phyloP scores from a whole-genome alignment of 208 protist species.

The Trypanosoma lewisi region DNA sequence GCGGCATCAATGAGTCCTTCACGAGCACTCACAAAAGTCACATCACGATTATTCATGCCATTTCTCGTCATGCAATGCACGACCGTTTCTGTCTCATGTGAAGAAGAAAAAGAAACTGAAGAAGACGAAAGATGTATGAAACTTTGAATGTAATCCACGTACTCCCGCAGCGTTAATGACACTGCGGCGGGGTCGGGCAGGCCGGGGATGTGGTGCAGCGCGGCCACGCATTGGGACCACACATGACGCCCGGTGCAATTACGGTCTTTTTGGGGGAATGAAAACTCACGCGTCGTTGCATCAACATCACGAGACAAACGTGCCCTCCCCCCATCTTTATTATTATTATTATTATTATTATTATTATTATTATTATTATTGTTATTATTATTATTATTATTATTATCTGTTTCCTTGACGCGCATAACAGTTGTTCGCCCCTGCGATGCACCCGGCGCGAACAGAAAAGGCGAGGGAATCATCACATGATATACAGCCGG shows the following conservation, averaged over 20 bases:
- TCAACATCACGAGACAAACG: not conserved
- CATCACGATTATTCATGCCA: constrained; percentile 3
- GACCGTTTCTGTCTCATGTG: not conserved
- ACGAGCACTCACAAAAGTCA: not conserved
- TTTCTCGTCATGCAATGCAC: constrained; percentile 6
- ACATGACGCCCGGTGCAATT: not conserved
- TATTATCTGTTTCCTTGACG: not conserved
- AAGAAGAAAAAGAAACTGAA: not conserved
- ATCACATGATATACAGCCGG: constrained; percentile 26
- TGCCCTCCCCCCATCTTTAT: not conserved
- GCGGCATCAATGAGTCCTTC: not conserved
- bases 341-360: constrained; percentile 12
- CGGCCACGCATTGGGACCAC: constrained; percentile 11
- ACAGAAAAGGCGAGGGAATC: constrained; percentile 14
- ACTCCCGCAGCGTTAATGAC: constrained; percentile 11
- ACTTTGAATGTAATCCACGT: constrained; percentile 5
- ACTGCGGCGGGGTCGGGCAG: constrained; percentile 7
- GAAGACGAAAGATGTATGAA: too few relatives aligned
- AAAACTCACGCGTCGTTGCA: not conserved
- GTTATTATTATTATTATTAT: constrained; percentile 5
- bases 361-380: constrained; percentile 8
- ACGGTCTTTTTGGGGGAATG: too few relatives aligned
- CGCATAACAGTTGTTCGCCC: not conserved
- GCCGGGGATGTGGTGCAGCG: constrained; percentile 27
- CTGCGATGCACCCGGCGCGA: not conserved